Base-by-base conservation (phyloP, 108 stramenopile species). In the Nitzschia sp. region DNA sequence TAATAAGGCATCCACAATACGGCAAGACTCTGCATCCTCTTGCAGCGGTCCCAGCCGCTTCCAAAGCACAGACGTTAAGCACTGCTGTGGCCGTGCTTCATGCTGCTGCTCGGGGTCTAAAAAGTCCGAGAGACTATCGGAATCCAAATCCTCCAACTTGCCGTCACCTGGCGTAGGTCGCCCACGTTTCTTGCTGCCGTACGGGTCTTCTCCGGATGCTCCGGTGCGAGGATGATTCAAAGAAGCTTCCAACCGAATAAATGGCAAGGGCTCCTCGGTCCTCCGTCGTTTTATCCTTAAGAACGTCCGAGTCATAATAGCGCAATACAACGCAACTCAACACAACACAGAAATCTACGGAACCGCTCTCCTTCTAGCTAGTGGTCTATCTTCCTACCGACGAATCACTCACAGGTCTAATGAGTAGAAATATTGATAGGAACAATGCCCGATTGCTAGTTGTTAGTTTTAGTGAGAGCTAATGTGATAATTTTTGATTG, bases 231-330 rank as follows among this genome's bases (percentile, higher is more conserved):
- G 9, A 46, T 28, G 45, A 8, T 48, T 52, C 19, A 22, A 35
- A 5, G 66, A 15, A 0, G 59, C 67, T 31, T 76, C 68, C 33
- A 69, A 50, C n/a, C 68, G 75, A 47, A 76, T 36, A 30, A 57
- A 76, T 23, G 68, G 62, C 23, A 76, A 19, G 1, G 75, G 75
- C 25, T 53, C 53, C 41, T 76, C 75, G 30, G 58, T 76, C 23
- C 75, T 36, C 19, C 65, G 68, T 17, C 75, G 75, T 58, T 76
- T 76, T 13, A 76, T 66, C 5, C 75, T 23, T 9, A 76, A 30
- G 34, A 76, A 56, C 25, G 75, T 76, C 44, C 68, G 34, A 4
- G 48, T 50, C 48, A 50, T 50, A 22, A 21, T 50, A 41, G 38
- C 13, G 13, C 13, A n/a, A n/a, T n/a, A n/a, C n/a, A n/a, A n/a